A percentile compares a stretch with the other conserved stretches of the same genome.
These are phyloP conservation scores for Rhododendron kiyosumense DNA, from an alignment of 148 eudicot genomes.

Conservation along the genomic window DNA sequence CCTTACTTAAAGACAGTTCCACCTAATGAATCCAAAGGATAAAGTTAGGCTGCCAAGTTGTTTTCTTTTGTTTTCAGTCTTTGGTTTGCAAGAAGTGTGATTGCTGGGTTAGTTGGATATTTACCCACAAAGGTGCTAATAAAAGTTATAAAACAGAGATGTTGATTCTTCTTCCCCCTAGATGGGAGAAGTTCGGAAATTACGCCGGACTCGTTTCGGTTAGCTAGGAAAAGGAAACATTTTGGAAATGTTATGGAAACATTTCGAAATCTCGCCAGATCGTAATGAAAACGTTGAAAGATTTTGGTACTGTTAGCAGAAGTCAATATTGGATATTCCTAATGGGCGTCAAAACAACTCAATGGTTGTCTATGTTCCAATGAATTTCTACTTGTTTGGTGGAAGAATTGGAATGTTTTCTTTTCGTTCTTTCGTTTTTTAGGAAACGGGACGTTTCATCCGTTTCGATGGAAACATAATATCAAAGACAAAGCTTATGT, in stretches of 20 bases:
- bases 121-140: neutral
- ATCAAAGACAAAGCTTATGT: neutral
- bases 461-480: neutral
- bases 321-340: neutral
- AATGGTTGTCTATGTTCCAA: neutral
- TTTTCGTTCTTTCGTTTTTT: neutral
- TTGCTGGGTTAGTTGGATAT: neutral
- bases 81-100: neutral
- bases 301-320: neutral
- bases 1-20: neutral
- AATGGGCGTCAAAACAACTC: neutral
- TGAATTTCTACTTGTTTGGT: neutral
- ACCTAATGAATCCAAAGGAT: neutral
- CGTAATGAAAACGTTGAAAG: neutral
- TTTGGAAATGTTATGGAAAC: neutral
- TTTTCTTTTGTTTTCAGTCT: neutral
- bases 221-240: neutral
- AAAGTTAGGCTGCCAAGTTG: neutral
- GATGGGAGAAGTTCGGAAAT: neutral
- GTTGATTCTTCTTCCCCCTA: neutral
- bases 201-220: neutral
- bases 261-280: neutral
- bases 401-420: neutral
- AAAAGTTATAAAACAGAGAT: neutral
- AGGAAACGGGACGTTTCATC: neutral